Base-by-base conservation (phyloP, 2,329 filamentous ascomycete genomes). In the Macrophomina tecta region DNA sequence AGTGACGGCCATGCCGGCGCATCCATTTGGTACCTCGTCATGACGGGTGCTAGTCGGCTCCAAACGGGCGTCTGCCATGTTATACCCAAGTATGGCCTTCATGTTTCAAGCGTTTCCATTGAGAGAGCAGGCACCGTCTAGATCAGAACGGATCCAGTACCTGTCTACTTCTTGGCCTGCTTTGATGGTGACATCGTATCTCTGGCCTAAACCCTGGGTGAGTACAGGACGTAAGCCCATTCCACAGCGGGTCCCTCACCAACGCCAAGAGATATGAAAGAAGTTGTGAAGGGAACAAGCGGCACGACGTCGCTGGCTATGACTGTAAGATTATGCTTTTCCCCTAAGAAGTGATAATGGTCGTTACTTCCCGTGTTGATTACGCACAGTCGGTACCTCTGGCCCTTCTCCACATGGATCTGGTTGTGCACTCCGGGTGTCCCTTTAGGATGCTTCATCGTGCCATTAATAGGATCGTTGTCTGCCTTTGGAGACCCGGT, bases 401-500 rank as follows among this genome's bases (percentile, higher is more conserved):
- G 82, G 42, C 80, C 81, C 12, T 80, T 84, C 30, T 69, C 72
- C 4, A 79, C 76, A 1, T 68, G 75, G 68, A 78, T 77, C 58
- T 72, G 74, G 49, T 70, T 72, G 64, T 79, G 78, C 16, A 67
- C 71, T 49, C 77, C 77, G 38, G 72, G 73, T 5, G 69, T 68
- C n/a, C 78, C 79, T 23, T 72, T 73, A 82, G 77, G 34, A 84
- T 78, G 61, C 75, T 77, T 72, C 74, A 84, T 87, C 63, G 86
- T 89, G 49, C 89, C 89, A 71, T 85, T 85, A 40, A 85, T 81
- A 79, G 76, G 72, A 9, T 76, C 73, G 28, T 80, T 79, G 38
- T 89, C 87, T 18, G 74, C 73, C 5, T 69, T 60, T 2, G 80
- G 80, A 16, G 68, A 40, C 8, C 64, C 64, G 3, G 28, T 65